Percentiles rank a stretch among this genome's conserved stretches.
phyloP scores from a whole-genome alignment of 208 protist species.

The Trypanosoma vivax region DNA sequence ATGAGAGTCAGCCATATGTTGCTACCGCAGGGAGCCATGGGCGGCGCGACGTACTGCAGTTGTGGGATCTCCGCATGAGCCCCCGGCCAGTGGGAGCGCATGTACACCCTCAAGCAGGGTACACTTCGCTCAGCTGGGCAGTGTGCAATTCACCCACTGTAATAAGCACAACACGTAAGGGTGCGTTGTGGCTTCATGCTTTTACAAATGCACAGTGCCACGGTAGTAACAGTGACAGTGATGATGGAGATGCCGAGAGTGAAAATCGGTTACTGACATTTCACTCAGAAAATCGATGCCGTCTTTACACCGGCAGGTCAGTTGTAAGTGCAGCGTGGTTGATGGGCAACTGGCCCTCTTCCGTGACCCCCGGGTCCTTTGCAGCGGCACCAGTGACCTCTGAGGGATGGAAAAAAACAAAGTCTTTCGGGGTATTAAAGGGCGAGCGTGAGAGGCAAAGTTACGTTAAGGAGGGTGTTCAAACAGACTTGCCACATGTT shows the following conservation, averaged over 20 bases:
- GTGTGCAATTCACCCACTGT: conserved; percentile 27
- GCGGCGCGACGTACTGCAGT: conserved; percentile 49
- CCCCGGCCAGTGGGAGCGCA: conserved; percentile 28
- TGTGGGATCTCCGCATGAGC: conserved; percentile 67
- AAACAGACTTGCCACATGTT: conserved; percentile 35
- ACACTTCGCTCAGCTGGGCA: conserved; percentile 65
- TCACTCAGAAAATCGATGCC: conserved; percentile 20
- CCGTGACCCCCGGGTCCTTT: not conserved
- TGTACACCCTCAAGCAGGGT: conserved; percentile 24
- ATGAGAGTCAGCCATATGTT: conserved; percentile 48
- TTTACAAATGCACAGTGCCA: conserved; percentile 23
- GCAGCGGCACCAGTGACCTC: not conserved
- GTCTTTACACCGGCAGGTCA: conserved; percentile 34
- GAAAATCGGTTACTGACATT: not conserved
- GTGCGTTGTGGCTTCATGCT: conserved; percentile 32
- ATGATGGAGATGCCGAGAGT: not conserved
- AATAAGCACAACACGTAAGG: conserved; percentile 35
- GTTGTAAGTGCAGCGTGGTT: conserved; percentile 42
- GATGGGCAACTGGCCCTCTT: not conserved
- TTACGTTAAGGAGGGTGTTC: conserved; percentile 22
- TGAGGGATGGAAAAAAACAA: not conserved
- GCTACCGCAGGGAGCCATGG: conserved; percentile 36
- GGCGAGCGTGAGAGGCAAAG: conserved; percentile 1
- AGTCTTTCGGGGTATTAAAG: not conserved
- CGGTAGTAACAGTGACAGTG: not conserved